Evolutionary conservation across 2,329 filamentous ascomycete genomes (phyloP), one percentile per base, ranked within the genome.

Genomic region (Ceratocystis harringtonii): DNA sequence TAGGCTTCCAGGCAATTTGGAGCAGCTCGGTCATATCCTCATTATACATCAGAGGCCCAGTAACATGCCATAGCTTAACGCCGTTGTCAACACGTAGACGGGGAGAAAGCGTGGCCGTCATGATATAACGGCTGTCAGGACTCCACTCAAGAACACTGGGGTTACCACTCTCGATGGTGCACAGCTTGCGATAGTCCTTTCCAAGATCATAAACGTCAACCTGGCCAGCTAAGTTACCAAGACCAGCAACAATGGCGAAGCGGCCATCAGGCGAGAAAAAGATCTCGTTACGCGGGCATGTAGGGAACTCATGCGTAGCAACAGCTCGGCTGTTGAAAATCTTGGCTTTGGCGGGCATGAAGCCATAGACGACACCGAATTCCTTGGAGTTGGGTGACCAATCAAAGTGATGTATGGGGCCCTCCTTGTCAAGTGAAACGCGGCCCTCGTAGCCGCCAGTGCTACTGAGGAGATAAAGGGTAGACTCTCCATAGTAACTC

Each of bases 401-500:
- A n/a, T 89, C 85, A 55, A 99, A 92, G 73, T 99, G 94, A 75
- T 97, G 92, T 71, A 97, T 96, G 4, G 94, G 94, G 0, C 94
- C 94, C 74, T 97, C 92, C 78, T 97, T 97, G 76, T 99, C 94
- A 62, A 96, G 81, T 69, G 88, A 84, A 70, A 99, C 87, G 71
- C 94, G 86, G 67, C 92, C 94, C 76, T 99, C 94, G 72, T 97
- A 95, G 61, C 87, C 85, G 69, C 92, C 92, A 72, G 88, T 95
- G 69, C 91, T 88, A 75, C 90, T 96, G 69, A 99, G 83, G 70
- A 99, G 83, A 78, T 97, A 97, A 73, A 99, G 85, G 69, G 90
- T 97, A 8, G 94, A 97, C 79, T 99, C 94, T 73, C 94, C 94
- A 71, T 99, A 99, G 79, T 99, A 99, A 77, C 90, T 96, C 84